phyloP scores from a whole-genome alignment of 2,329 filamentous ascomycete species.

The Colletotrichum ledebouriae region DNA sequence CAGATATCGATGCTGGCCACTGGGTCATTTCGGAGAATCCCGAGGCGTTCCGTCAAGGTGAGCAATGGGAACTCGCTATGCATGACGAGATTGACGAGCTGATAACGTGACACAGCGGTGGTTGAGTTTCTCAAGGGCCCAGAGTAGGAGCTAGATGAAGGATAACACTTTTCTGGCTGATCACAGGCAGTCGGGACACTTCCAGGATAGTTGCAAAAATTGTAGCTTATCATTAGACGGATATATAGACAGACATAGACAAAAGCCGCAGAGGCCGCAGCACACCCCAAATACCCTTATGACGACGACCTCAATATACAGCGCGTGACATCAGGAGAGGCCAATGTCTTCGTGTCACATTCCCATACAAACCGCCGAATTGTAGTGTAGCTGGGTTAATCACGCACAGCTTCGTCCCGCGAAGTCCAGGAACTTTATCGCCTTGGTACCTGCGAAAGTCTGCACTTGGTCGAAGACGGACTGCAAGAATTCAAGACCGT shows the following conservation, averaged over 20 bases:
- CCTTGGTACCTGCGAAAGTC: constrained; percentile 27
- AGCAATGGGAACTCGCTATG: constrained; percentile 45
- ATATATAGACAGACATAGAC: neutral
- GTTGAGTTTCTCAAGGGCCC: constrained; percentile 71
- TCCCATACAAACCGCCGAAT: neutral
- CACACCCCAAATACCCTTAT: no score
- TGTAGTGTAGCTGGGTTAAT: neutral
- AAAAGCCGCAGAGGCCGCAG: neutral
- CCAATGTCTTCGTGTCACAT: no score
- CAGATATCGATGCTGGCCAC: constrained; percentile 83
- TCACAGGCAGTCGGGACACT: no score
- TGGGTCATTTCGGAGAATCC: constrained; percentile 94
- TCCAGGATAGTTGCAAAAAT: no score
- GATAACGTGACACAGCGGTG: constrained; percentile 61
- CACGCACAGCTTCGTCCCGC: neutral
- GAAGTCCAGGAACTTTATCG: constrained; percentile 18
- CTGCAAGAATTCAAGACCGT: constrained; percentile 32
- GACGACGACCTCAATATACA: no score
- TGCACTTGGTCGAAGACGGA: constrained; percentile 20
- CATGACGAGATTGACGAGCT: constrained; percentile 25
- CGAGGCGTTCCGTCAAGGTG: constrained; percentile 81
- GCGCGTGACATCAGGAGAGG: no score
- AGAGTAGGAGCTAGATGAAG: constrained; percentile 53
- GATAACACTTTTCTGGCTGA: neutral
- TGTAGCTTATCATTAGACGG: no score